Evolutionary conservation across 257 asterid genomes (phyloP).

Genomic region (Nicotiana benthamiana): DNA sequence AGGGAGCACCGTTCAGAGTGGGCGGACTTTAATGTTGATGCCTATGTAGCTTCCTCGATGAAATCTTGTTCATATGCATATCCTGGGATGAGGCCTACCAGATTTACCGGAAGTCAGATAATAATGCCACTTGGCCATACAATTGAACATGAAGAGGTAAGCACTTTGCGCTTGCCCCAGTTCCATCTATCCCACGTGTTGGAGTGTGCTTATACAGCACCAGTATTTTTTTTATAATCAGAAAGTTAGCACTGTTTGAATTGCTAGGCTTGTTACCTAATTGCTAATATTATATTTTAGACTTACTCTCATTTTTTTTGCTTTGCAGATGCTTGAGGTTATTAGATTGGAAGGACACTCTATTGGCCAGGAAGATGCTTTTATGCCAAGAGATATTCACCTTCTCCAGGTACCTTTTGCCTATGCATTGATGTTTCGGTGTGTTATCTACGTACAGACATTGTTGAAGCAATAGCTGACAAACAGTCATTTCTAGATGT

Average conservation of each 20-base stretch:
- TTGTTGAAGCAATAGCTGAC: conserved; percentile 4
- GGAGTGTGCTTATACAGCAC: too few relatives aligned
- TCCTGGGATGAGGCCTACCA: conserved; percentile 84
- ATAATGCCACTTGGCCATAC: conserved; percentile 95
- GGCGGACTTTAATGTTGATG: conserved; percentile 96
- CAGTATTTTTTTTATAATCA: neutral
- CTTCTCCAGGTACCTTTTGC: conserved; percentile 63
- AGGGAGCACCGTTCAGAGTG: conserved; percentile 99
- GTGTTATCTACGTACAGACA: neutral
- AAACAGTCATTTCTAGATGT: conserved; percentile 52
- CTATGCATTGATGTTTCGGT: neutral
- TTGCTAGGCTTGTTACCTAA: neutral
- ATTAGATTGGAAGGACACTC: conserved; percentile 87
- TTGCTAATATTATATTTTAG: neutral
- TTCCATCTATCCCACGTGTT: neutral
- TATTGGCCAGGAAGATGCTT: conserved; percentile 71
- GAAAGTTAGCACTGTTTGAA: neutral
- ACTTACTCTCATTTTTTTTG: neutral
- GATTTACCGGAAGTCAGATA: conserved; percentile 91
- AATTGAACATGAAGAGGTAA: conserved; percentile 93
- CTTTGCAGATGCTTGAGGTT: conserved; percentile 85
- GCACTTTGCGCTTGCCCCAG: neutral
- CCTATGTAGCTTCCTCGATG: conserved; percentile 73
- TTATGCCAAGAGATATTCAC: conserved; percentile 77
- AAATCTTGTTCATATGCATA: conserved; percentile 59